Percentiles rank a stretch among this genome's conserved stretches.
These are phyloP conservation scores for Sophora flavescens DNA, from an alignment of 306 rosid genomes.

Conservation along the genomic window DNA sequence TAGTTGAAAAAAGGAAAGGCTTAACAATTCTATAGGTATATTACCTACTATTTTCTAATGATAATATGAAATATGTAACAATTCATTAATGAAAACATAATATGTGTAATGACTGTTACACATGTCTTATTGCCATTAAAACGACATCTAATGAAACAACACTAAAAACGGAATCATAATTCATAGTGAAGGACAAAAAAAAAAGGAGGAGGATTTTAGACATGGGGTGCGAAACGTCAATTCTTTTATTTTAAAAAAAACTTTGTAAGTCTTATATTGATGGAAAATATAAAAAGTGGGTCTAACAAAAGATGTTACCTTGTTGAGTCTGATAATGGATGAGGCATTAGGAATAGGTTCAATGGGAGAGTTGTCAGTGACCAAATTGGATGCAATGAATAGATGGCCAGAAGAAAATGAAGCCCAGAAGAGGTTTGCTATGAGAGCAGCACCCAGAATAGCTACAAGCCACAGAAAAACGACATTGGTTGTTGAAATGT, in stretches of 20 bases:
- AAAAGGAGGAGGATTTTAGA: too few species aligned
- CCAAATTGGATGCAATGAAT: constrained; percentile 61
- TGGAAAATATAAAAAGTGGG: neutral
- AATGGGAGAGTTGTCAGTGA: constrained; percentile 34
- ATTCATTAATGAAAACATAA: too few species aligned
- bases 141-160: too few species aligned
- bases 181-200: too few species aligned
- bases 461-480: constrained; percentile 50
- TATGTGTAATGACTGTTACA: too few species aligned
- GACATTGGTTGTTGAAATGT: constrained; percentile 43
- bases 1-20: too few species aligned
- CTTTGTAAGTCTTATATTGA: neutral
- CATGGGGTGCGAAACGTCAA: too few species aligned
- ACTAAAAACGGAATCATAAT: too few species aligned
- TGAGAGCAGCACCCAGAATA: constrained; percentile 58
- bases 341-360: constrained; percentile 45
- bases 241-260: neutral
- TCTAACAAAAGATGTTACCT: constrained; percentile 32
- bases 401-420: constrained; percentile 54
- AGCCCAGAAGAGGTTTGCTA: constrained; percentile 65
- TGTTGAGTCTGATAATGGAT: neutral
- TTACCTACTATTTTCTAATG: too few species aligned
- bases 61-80: too few species aligned
- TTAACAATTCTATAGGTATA: too few species aligned
- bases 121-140: too few species aligned